These are phyloP conservation scores for Helotiales sp. DNA, from an alignment of 2,329 filamentous ascomycete genomes.

Conservation along the genomic window DNA sequence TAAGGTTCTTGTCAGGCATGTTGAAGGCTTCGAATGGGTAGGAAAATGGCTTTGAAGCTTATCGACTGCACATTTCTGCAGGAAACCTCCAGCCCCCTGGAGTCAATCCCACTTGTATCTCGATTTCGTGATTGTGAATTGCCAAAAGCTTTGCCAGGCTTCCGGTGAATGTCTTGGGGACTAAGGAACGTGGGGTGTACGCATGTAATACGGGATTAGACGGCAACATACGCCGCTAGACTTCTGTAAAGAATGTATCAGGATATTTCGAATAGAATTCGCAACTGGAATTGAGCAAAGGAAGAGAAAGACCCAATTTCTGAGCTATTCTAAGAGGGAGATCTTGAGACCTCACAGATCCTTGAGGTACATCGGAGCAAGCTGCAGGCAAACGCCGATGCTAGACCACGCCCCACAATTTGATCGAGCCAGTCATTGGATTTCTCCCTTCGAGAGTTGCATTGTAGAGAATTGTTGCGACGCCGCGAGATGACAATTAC, in stretches of 20 bases:
- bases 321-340: neutral
- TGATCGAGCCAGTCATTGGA: neutral
- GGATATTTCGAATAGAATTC: neutral
- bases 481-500: slow-evolving; percentile 7
- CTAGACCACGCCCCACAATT: neutral
- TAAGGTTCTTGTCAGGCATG: slow-evolving; percentile 82
- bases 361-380: neutral
- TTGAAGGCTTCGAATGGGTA: slow-evolving; percentile 11
- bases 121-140: neutral
- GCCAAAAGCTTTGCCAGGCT: neutral
- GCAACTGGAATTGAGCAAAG: neutral
- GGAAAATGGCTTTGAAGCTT: neutral
- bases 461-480: too few species aligned
- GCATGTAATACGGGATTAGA: slow-evolving; percentile 1
- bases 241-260: neutral
- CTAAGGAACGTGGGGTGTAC: slow-evolving; percentile 2
- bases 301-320: neutral
- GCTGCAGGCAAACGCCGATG: too few species aligned
- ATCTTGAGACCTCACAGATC: neutral
- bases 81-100: neutral
- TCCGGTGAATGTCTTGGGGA: neutral
- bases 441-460: neutral
- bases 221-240: neutral
- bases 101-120: neutral
- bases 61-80: slow-evolving; percentile 1